A percentile compares a stretch with the other conserved stretches of the same genome.
Evolutionary conservation across 441 rosid species (phyloP).

Genomic region (Mallotus japonicus): DNA sequence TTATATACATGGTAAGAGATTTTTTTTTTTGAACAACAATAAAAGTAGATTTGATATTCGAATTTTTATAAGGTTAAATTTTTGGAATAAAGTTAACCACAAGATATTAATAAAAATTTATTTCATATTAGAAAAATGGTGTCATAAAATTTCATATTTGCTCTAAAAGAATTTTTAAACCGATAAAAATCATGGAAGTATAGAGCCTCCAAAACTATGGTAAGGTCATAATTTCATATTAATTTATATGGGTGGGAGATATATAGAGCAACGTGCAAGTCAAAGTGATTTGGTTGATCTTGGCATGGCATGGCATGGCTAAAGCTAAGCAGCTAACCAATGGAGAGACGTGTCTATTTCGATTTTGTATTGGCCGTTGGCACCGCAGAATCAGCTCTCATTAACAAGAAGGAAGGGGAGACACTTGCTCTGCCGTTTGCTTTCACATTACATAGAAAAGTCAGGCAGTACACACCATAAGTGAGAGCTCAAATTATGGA

Average conservation of each 20-base stretch:
- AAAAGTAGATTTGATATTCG: too few relatives aligned
- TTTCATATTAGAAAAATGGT: too few relatives aligned
- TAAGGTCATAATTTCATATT: neutral
- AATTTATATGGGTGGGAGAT: neutral
- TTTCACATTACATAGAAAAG: neutral
- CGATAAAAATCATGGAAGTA: too few relatives aligned
- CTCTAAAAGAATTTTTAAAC: too few relatives aligned
- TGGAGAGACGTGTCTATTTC: neutral
- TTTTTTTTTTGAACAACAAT: too few relatives aligned
- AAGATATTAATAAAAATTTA: too few relatives aligned
- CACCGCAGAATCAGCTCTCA: too few relatives aligned
- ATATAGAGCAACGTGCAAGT: conserved; percentile 7
- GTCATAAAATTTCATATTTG: too few relatives aligned
- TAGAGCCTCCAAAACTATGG: neutral
- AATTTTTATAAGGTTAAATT: too few relatives aligned
- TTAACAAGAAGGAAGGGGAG: neutral
- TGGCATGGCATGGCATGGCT: neutral
- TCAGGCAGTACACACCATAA: neutral
- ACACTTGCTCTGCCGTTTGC: neutral
- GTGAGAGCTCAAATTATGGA: neutral
- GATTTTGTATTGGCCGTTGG: neutral
- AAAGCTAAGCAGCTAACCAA: neutral
- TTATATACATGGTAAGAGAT: too few relatives aligned
- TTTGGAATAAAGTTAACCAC: too few relatives aligned
- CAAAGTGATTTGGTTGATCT: conserved; percentile 14